phyloP scores from a whole-genome alignment of 192 early-diverging fungal genomes.

The Linnemannia schmuckeri region DNA sequence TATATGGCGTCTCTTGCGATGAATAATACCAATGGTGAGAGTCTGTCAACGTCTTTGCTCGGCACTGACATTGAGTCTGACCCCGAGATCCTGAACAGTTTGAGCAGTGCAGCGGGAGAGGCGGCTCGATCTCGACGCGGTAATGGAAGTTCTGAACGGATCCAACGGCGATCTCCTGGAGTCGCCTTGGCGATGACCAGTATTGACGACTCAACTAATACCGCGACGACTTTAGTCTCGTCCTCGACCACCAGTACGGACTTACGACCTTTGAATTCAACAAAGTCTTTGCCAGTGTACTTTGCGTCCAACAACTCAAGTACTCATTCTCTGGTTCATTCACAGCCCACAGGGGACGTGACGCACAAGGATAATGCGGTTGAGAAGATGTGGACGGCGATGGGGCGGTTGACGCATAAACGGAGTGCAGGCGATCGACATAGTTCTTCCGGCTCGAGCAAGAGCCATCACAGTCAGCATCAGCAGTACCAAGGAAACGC shows the following conservation, averaged over 20 bases:
- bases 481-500: neutral
- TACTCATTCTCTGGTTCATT: neutral
- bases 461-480: neutral
- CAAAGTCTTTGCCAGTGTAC: constrained; percentile 16
- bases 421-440: neutral
- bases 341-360: neutral
- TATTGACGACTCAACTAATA: neutral
- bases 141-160: neutral
- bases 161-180: neutral
- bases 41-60: neutral
- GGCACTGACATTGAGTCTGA: neutral
- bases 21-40: neutral
- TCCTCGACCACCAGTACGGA: neutral
- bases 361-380: constrained; percentile 5
- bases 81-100: constrained; percentile 6
- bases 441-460: neutral
- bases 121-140: constrained; percentile 35
- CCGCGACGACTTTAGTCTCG: neutral
- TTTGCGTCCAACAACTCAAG: constrained; percentile 17
- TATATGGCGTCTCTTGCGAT: neutral
- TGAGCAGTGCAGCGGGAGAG: constrained; percentile 39
- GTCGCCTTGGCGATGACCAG: neutral
- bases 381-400: constrained; percentile 14
- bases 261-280: neutral
- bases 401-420: constrained; percentile 21